Evolutionary conservation across 2,329 filamentous ascomycete genomes (phyloP).

Genomic region (Phaeosphaeria sp.): DNA sequence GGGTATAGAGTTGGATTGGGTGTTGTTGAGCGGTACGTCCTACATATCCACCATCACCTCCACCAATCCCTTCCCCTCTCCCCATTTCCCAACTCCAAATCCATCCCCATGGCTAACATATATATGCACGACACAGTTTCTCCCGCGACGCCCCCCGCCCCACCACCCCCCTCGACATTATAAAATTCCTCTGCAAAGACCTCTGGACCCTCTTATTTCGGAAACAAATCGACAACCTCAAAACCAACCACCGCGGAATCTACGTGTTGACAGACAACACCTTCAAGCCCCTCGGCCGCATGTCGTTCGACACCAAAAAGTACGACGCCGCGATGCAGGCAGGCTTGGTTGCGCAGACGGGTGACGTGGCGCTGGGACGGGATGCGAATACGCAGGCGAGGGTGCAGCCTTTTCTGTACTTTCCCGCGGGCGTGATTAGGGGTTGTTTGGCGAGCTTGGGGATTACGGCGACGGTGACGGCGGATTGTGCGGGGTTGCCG

Average conservation of each 20-base stretch:
- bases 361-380: constrained; percentile 52
- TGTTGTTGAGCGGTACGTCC: constrained; percentile 80
- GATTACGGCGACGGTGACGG: constrained; percentile 88
- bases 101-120: neutral
- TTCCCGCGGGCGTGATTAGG: constrained; percentile 90
- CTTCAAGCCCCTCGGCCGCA: constrained; percentile 86
- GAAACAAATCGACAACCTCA: constrained; percentile 98
- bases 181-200: constrained; percentile 99
- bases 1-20: constrained; percentile 94
- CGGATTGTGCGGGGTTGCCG: constrained; percentile 86
- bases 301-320: constrained; percentile 74
- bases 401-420: constrained; percentile 77
- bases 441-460: constrained; percentile 93
- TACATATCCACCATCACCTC: neutral
- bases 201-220: constrained; percentile 93
- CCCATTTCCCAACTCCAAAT: neutral
- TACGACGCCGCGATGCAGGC: constrained; percentile 35
- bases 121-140: constrained; percentile 62
- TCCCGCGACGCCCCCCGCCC: constrained; percentile 85
- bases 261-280: constrained; percentile 94
- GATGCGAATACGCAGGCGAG: constrained; percentile 53
- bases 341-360: constrained; percentile 41
- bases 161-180: constrained; percentile 89
- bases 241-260: constrained; percentile 96
- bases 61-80: neutral